phyloP scores from a whole-genome alignment of 176 grass and related monocot species.

The Avena eriantha region DNA sequence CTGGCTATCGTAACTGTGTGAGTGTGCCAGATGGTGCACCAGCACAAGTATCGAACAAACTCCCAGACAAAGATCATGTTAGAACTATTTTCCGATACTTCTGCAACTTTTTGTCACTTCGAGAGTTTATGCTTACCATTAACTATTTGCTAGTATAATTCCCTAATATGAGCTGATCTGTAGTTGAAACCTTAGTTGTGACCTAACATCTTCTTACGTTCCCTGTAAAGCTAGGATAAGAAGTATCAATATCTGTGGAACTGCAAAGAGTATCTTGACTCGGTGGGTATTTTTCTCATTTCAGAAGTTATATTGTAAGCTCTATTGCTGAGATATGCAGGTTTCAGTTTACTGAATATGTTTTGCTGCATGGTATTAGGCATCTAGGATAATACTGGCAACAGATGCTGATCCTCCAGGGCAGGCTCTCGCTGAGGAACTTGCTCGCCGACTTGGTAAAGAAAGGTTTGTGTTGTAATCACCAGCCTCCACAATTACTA shows the following conservation, averaged over 20 bases:
- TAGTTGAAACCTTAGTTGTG: conserved; percentile 27
- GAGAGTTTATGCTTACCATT: conserved; percentile 14
- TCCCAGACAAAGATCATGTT: conserved; percentile 67
- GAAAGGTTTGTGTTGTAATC: conserved; percentile 71
- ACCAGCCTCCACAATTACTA: conserved; percentile 28
- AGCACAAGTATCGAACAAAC: conserved; percentile 49
- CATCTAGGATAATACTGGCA: conserved; percentile 97
- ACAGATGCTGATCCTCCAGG: conserved; percentile 79
- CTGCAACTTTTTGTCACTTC: conserved; percentile 21
- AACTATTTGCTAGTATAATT: conserved; percentile 8
- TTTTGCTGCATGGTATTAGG: conserved; percentile 46
- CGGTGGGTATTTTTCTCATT: conserved; percentile 58
- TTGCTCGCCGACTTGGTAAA: conserved; percentile 96
- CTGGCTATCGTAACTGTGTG: conserved; percentile 85
- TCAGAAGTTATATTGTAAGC: conserved; percentile 12
- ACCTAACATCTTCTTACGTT: conserved; percentile 60
- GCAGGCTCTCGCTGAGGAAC: conserved; percentile 90
- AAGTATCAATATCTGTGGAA: conserved; percentile 93
- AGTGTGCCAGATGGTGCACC: conserved; percentile 90
- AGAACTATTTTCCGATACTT: conserved; percentile 36
- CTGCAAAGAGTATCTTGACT: conserved; percentile 86
- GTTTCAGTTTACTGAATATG: conserved; percentile 33
- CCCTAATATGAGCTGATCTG: conserved; percentile 13
- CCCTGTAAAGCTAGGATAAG: conserved; percentile 92
- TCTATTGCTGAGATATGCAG: neutral